Conservation (phyloP, 2,329 filamentous ascomycete species). For the Aquanectria penicillioides region DNA sequence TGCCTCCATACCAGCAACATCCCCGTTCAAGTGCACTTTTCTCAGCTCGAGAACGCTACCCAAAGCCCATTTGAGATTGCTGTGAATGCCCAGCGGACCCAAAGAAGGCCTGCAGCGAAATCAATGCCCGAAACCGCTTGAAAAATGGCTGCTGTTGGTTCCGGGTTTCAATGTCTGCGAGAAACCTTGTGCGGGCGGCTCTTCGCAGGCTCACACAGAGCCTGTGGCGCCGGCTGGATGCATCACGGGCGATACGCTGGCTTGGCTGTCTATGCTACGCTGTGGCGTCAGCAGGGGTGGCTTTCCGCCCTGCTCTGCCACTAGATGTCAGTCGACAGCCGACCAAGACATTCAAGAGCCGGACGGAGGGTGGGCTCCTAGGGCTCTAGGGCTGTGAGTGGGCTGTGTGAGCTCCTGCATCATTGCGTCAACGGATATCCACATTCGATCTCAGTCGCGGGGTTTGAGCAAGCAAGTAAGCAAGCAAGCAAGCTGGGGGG, state of each 20-base stretch:
- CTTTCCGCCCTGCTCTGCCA: slow-evolving; percentile 32
- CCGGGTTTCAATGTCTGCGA: neutral
- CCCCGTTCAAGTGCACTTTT: slow-evolving; percentile 14
- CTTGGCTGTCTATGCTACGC: slow-evolving; percentile 5
- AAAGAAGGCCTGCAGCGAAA: slow-evolving; percentile 24
- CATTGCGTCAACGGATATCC: slow-evolving; percentile 42
- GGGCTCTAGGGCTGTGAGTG: slow-evolving; percentile 4
- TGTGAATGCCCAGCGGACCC: slow-evolving; percentile 25
- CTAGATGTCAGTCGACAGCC: slow-evolving; percentile 26
- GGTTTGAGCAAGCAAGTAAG: too few relatives aligned
- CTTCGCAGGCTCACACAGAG: slow-evolving; percentile 9
- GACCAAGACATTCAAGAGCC: slow-evolving; percentile 24
- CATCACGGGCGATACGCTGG: slow-evolving; percentile 26
- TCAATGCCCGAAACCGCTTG: slow-evolving; percentile 34
- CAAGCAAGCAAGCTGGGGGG: too few relatives aligned
- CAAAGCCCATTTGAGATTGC: slow-evolving; percentile 14
- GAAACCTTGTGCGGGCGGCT: neutral
- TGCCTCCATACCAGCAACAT: slow-evolving; percentile 27
- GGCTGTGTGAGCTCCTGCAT: slow-evolving; percentile 38
- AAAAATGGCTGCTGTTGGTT: neutral
- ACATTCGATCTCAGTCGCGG: slow-evolving; percentile 23
- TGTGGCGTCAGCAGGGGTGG: slow-evolving; percentile 29
- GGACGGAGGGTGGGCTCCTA: neutral
- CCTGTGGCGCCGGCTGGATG: neutral
- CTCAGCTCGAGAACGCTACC: slow-evolving; percentile 11